Conservation (phyloP, 345 rosid genomes). For the Pugionium cornutum region DNA sequence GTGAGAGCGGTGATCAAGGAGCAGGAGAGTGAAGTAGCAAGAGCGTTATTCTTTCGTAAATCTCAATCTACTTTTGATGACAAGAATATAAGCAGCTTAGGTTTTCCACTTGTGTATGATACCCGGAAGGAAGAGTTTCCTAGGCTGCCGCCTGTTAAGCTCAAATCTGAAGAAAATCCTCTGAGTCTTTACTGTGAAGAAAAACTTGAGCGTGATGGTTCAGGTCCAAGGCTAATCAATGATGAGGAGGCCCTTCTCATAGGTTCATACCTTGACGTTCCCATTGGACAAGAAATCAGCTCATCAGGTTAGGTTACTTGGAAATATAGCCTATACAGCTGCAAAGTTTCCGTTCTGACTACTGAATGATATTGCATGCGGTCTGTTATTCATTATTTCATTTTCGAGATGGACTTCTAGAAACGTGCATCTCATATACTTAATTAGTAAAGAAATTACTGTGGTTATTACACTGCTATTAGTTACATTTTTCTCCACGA, state of each 20-base stretch:
- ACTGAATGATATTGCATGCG: background rate
- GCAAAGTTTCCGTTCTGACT: constrained; percentile 22
- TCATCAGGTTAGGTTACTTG: constrained; percentile 69
- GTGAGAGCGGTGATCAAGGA: constrained; percentile 66
- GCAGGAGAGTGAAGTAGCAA: constrained; percentile 92
- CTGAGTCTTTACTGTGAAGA: constrained; percentile 77
- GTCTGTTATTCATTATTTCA: constrained; percentile 2
- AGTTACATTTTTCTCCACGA: background rate
- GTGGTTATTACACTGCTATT: background rate
- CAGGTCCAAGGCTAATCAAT: constrained; percentile 53
- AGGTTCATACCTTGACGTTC: constrained; percentile 92
- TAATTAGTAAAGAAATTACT: background rate
- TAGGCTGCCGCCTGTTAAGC: constrained; percentile 93
- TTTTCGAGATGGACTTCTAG: background rate
- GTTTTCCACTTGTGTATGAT: constrained; percentile 60
- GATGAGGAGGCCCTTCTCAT: constrained; percentile 69
- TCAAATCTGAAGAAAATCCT: constrained; percentile 89
- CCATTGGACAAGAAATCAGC: constrained; percentile 87
- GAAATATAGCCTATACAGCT: background rate
- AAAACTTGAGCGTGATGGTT: constrained; percentile 71
- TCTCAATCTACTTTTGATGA: constrained; percentile 53
- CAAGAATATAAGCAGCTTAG: constrained; percentile 48
- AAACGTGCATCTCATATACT: background rate
- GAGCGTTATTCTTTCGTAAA: constrained; percentile 71
- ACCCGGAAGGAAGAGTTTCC: constrained; percentile 82